Evolutionary conservation across 768 basidiomycete genomes (phyloP).

Genomic region (Calocybe indica): DNA sequence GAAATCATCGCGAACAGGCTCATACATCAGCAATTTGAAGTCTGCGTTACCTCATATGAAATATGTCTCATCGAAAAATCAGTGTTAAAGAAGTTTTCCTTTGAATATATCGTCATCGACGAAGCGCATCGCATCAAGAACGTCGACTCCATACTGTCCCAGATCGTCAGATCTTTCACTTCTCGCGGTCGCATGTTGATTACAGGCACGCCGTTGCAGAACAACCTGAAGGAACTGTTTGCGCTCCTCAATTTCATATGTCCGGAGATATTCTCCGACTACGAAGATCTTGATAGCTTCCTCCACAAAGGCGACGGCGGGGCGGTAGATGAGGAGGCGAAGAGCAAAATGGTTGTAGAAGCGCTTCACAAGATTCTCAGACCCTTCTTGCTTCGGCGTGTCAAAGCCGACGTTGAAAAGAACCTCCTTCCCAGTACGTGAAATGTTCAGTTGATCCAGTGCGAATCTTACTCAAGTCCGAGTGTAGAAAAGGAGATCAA

Average conservation of each 20-base stretch:
- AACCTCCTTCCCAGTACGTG: constrained; percentile 79
- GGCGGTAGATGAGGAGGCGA: constrained; percentile 68
- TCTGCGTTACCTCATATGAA: constrained; percentile 95
- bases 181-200: constrained; percentile 89
- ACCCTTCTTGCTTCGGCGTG: constrained; percentile 89
- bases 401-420: constrained; percentile 97
- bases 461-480: constrained; percentile 1
- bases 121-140: constrained; percentile 99
- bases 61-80: constrained; percentile 93
- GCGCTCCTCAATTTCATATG: constrained; percentile 92
- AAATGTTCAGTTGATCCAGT: neutral
- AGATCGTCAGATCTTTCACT: constrained; percentile 89
- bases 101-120: constrained; percentile 97
- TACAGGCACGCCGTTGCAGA: constrained; percentile 95
- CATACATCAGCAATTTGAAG: constrained; percentile 85
- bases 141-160: constrained; percentile 90
- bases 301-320: constrained; percentile 80
- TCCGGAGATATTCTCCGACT: constrained; percentile 91
- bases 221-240: constrained; percentile 94
- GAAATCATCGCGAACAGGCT: constrained; percentile 74
- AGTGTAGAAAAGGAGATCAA: constrained; percentile 92
- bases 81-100: constrained; percentile 90
- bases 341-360: constrained; percentile 90
- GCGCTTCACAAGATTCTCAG: constrained; percentile 95
- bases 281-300: constrained; percentile 89